Percentiles rank a stretch among this genome's conserved stretches.
Conservation (phyloP, 164 flowering plant species). For the Pachysandra terminalis region DNA sequence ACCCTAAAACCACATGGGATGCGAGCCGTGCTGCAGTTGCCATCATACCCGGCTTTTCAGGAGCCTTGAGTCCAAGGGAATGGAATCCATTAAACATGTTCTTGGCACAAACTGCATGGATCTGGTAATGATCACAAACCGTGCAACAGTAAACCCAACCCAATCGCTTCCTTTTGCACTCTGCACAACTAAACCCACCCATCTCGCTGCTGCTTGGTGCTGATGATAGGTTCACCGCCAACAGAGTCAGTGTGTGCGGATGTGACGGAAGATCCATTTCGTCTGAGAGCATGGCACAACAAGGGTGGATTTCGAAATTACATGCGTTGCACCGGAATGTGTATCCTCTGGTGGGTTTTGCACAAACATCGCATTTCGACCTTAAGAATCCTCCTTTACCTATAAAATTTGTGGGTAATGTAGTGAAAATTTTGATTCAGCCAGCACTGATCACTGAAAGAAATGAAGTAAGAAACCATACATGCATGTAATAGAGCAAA, state of each 20-base stretch:
- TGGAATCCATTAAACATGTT: slow-evolving; percentile 61
- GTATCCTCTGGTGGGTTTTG: slow-evolving; percentile 55
- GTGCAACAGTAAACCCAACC: slow-evolving; percentile 58
- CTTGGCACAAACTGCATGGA: slow-evolving; percentile 85
- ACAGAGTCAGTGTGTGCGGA: slow-evolving; percentile 43
- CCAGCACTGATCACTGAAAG: too few relatives aligned
- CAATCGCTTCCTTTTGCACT: slow-evolving; percentile 53
- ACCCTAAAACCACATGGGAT: slow-evolving; percentile 50
- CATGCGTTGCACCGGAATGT: slow-evolving; percentile 59
- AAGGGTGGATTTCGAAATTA: slow-evolving; percentile 73
- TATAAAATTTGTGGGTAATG: not conserved
- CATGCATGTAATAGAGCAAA: too few relatives aligned
- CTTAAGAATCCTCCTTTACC: slow-evolving; percentile 43
- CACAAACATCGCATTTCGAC: slow-evolving; percentile 61
- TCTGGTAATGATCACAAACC: slow-evolving; percentile 48
- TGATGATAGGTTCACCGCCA: slow-evolving; percentile 17
- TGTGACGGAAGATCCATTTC: slow-evolving; percentile 43
- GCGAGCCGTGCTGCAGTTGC: slow-evolving; percentile 59
- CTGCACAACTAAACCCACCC: slow-evolving; percentile 33
- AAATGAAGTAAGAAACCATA: too few relatives aligned
- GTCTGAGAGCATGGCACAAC: slow-evolving; percentile 56
- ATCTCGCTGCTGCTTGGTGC: slow-evolving; percentile 15
- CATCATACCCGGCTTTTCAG: slow-evolving; percentile 40
- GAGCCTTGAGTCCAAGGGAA: slow-evolving; percentile 34
- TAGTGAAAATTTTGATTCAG: too few relatives aligned